These are phyloP conservation scores for Neurospora sp. DNA, from an alignment of 495 filamentous ascomycete species.

Conservation along the genomic window DNA sequence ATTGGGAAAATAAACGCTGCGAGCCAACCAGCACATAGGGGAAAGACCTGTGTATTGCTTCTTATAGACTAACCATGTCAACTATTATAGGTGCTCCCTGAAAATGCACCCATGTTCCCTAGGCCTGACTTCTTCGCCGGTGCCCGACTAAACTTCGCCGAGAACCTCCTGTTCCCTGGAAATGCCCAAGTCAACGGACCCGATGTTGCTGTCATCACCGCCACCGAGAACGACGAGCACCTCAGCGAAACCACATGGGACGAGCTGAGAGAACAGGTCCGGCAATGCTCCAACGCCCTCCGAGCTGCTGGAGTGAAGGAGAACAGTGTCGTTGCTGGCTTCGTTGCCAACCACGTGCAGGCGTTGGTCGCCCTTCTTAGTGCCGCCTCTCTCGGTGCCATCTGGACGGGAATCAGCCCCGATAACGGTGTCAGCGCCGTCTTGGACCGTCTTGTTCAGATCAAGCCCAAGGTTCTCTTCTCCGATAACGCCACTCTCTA, in stretches of 20 bases:
- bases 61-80: not conserved
- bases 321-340: constrained; percentile 69
- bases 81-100: constrained; percentile 52
- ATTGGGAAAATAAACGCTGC: not conserved
- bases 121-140: constrained; percentile 75
- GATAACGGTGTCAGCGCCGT: constrained; percentile 67
- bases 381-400: constrained; percentile 67
- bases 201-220: constrained; percentile 62
- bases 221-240: constrained; percentile 54
- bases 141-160: constrained; percentile 76
- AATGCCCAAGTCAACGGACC: constrained; percentile 37
- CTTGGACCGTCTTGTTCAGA: constrained; percentile 72
- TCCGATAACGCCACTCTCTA: constrained; percentile 80
- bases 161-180: constrained; percentile 77
- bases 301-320: constrained; percentile 53
- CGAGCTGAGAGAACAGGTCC: constrained; percentile 67
- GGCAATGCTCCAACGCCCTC: constrained; percentile 60
- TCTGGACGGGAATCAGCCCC: constrained; percentile 83
- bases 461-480: constrained; percentile 71
- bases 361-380: constrained; percentile 82
- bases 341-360: constrained; percentile 77
- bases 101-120: constrained; percentile 64
- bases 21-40: not conserved
- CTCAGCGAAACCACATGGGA: constrained; percentile 65
- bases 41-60: not conserved